Conservation (phyloP, 2,329 filamentous ascomycete species). For the Alternaria rosae region DNA sequence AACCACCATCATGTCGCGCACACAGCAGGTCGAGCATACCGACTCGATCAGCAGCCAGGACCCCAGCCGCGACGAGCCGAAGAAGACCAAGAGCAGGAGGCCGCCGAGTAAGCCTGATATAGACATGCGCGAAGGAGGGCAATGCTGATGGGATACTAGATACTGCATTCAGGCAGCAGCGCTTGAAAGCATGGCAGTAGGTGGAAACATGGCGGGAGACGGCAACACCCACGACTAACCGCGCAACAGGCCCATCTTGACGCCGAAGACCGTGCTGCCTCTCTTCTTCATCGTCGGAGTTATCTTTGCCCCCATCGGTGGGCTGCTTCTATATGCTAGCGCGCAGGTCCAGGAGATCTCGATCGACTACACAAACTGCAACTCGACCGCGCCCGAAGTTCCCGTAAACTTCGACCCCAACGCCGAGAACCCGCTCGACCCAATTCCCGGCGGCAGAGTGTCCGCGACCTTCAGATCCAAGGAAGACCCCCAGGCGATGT, state of each 20-base stretch:
- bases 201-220: constrained; percentile 48
- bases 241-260: constrained; percentile 79
- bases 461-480: constrained; percentile 73
- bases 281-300: constrained; percentile 90
- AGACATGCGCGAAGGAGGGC: constrained; percentile 9
- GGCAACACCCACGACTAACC: constrained; percentile 46
- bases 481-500: constrained; percentile 44
- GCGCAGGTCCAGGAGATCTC: constrained; percentile 87
- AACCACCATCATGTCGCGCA: constrained; percentile 54
- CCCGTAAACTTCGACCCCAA: constrained; percentile 24
- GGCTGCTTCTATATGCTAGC: constrained; percentile 84
- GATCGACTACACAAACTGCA: constrained; percentile 89
- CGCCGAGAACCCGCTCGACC: constrained; percentile 44
- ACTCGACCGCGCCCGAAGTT: constrained; percentile 59
- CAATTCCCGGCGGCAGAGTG: constrained; percentile 67
- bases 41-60: constrained; percentile 56
- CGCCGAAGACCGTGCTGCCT: constrained; percentile 89
- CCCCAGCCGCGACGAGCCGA: constrained; percentile 48
- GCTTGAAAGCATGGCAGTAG: constrained; percentile 98
- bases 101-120: constrained; percentile 74
- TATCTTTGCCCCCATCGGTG: constrained; percentile 93
- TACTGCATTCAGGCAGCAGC: constrained; percentile 95
- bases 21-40: constrained; percentile 52
- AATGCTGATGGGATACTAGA: constrained; percentile 62
- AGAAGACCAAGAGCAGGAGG: constrained; percentile 86